Evolutionary conservation across 2,329 filamentous ascomycete genomes (phyloP).

Genomic region (Colletotrichum magnum): DNA sequence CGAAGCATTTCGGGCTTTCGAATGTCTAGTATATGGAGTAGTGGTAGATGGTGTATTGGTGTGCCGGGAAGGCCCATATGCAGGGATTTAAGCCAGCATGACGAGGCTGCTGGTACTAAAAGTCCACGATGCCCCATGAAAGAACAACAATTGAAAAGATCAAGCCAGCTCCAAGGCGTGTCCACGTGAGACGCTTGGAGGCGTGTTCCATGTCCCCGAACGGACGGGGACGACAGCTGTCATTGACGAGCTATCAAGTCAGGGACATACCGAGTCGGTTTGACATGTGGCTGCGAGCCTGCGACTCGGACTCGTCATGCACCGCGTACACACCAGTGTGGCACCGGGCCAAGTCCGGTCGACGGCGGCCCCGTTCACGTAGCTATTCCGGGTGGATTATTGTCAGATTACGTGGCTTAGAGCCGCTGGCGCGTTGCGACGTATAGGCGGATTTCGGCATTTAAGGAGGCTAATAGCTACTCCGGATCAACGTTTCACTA

Average conservation of each 20-base stretch:
- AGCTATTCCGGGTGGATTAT: background rate
- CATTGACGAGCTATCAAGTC: background rate
- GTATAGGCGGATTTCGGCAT: too few species aligned
- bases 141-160: conserved; percentile 11
- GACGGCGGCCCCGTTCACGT: background rate
- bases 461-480: too few species aligned
- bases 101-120: background rate
- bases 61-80: background rate
- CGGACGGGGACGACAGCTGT: conserved; percentile 39
- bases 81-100: background rate
- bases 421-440: too few species aligned
- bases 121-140: conserved; percentile 1
- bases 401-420: too few species aligned
- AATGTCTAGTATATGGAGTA: background rate
- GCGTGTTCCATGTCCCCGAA: conserved; percentile 7
- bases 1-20: background rate
- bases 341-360: conserved; percentile 2
- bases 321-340: background rate
- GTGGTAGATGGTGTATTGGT: background rate
- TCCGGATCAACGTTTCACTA: too few species aligned
- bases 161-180: background rate
- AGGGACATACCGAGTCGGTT: conserved; percentile 13
- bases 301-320: conserved; percentile 8
- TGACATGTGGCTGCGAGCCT: conserved; percentile 18
- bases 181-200: conserved; percentile 7